Evolutionary conservation across 1,284 basidiomycete species (phyloP).

Genomic region (Earliella scabrosa): DNA sequence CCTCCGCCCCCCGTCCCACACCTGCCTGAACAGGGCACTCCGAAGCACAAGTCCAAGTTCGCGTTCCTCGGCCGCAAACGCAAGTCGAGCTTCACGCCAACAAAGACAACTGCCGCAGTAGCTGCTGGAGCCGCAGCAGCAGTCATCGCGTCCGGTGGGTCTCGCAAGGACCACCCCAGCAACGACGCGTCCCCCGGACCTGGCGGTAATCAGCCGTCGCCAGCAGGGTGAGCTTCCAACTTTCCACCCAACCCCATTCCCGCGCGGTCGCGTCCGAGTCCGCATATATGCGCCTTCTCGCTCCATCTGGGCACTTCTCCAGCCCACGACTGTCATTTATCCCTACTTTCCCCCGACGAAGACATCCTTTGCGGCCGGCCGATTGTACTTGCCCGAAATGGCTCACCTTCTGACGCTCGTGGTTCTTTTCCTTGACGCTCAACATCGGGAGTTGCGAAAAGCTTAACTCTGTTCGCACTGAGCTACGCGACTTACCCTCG

Average conservation of each 20-base stretch:
- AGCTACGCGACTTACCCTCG: too few species aligned
- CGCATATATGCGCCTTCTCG: background rate
- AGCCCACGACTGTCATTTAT: conserved; percentile 12
- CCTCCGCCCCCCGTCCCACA: conserved; percentile 23
- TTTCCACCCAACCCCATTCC: background rate
- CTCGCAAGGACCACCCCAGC: background rate
- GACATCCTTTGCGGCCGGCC: conserved; percentile 6
- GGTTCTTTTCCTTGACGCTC: background rate
- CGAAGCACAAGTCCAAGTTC: conserved; percentile 32
- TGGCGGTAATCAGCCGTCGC: conserved; percentile 1
- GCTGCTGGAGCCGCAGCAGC: conserved; percentile 7
- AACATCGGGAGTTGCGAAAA: background rate
- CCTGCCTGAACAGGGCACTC: conserved; percentile 16
- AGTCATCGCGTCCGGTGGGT: background rate
- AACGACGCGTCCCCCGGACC: background rate
- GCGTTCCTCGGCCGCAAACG: conserved; percentile 33
- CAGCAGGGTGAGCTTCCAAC: conserved; percentile 16
- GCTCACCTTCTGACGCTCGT: background rate
- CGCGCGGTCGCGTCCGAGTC: background rate
- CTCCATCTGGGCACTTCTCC: conserved; percentile 5
- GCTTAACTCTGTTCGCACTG: background rate
- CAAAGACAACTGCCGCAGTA: conserved; percentile 7
- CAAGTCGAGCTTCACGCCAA: conserved; percentile 31
- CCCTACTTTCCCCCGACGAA: conserved; percentile 1
- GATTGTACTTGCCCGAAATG: conserved; percentile 17